A percentile compares a stretch with the other conserved stretches of the same genome.
Conservation (phyloP, 2,329 filamentous ascomycete species). For the Fusarium oxysporum region DNA sequence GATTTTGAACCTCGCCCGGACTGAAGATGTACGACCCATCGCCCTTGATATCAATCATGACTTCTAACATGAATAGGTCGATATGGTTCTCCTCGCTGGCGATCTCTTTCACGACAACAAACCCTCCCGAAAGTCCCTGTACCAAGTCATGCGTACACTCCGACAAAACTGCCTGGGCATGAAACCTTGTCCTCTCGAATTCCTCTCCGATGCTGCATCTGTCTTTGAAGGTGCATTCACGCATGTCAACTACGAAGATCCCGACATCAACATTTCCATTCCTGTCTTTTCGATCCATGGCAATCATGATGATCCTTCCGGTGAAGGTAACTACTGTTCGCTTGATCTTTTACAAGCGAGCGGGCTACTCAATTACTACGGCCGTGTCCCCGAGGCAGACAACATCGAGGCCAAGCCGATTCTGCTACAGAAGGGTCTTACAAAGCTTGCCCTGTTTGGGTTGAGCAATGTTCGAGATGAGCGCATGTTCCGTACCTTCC, state of each 20-base stretch:
- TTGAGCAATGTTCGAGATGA: conserved; percentile 97
- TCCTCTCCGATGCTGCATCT: conserved; percentile 91
- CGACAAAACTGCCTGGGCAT: conserved; percentile 94
- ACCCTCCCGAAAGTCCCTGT: conserved; percentile 93
- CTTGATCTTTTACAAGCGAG: conserved; percentile 92
- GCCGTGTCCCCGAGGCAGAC: conserved; percentile 92
- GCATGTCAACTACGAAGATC: conserved; percentile 97
- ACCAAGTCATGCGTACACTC: conserved; percentile 95
- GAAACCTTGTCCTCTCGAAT: conserved; percentile 94
- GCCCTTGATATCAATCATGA: accelerated
- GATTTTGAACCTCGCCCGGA: conserved; percentile 87
- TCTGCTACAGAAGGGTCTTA: conserved; percentile 90
- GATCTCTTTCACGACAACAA: conserved; percentile 99
- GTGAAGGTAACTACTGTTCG: conserved; percentile 91
- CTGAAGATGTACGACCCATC: conserved; percentile 72
- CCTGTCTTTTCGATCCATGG: conserved; percentile 98
- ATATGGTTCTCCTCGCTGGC: conserved; percentile 95
- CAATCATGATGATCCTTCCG: conserved; percentile 98
- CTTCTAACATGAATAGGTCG: conserved; percentile 65
- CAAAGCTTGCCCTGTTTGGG: conserved; percentile 92
- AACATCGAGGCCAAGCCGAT: conserved; percentile 94
- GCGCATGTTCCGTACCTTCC: conserved; percentile 91
- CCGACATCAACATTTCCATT: conserved; percentile 96
- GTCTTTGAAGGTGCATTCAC: conserved; percentile 91
- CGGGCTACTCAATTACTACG: conserved; percentile 95